Conservation (phyloP, 192 early-diverging fungal genomes). For the Umbelopsis sp. region DNA sequence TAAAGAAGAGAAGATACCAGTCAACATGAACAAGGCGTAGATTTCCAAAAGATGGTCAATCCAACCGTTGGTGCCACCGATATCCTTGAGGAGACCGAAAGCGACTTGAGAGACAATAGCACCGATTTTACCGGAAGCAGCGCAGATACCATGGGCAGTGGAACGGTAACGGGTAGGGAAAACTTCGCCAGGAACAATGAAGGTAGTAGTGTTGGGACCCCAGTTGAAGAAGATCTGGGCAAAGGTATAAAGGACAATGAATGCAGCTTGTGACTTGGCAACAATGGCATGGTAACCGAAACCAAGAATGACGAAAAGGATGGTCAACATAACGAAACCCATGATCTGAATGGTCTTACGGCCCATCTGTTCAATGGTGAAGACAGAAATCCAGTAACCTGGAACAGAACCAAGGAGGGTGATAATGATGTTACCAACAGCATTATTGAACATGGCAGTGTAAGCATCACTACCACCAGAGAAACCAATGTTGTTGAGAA, state of each 20-base stretch:
- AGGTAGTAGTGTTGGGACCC: constrained; percentile 93
- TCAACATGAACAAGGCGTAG: constrained; percentile 76
- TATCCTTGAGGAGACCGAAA: constrained; percentile 70
- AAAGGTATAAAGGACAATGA: constrained; percentile 65
- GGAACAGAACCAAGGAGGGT: constrained; percentile 85
- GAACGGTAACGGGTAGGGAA: constrained; percentile 84
- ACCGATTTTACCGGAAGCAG: constrained; percentile 78
- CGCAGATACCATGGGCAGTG: constrained; percentile 80
- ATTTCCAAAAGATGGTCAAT: constrained; percentile 66
- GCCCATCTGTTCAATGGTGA: constrained; percentile 84
- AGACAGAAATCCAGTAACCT: constrained; percentile 96
- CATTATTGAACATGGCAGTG: constrained; percentile 66
- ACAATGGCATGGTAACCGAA: constrained; percentile 72
- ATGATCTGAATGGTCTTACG: constrained; percentile 92
- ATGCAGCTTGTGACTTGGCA: constrained; percentile 54
- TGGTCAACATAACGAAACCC: constrained; percentile 79
- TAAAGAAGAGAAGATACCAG: constrained; percentile 65
- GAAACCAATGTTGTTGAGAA: constrained; percentile 74
- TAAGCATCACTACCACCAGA: constrained; percentile 39
- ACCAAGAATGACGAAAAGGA: constrained; percentile 75
- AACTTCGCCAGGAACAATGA: constrained; percentile 80
- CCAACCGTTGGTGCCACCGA: constrained; percentile 63
- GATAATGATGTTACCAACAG: constrained; percentile 92
- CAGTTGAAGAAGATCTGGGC: constrained; percentile 90
- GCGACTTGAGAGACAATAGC: constrained; percentile 76